These are phyloP conservation scores for Boletus rubescentipes DNA, from an alignment of 768 basidiomycete species.

Conservation along the genomic window DNA sequence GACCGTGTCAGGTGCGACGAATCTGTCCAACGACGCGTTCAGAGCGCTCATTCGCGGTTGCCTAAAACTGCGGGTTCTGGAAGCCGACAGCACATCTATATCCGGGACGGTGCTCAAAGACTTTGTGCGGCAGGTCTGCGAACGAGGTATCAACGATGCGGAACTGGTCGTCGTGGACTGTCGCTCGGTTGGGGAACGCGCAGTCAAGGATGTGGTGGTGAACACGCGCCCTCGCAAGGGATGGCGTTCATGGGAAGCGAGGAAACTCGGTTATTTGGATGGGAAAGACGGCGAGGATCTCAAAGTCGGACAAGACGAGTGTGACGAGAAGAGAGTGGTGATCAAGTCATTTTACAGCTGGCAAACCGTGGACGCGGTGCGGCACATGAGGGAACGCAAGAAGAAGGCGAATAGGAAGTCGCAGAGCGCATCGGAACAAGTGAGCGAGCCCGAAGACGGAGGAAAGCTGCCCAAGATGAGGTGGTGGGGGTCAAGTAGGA, in stretches of 20 bases:
- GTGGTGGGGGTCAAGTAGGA: conserved; percentile 46
- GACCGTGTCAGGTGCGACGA: conserved; percentile 63
- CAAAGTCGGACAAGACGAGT: conserved; percentile 76
- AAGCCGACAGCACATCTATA: conserved; percentile 80
- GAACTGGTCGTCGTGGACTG: conserved; percentile 75
- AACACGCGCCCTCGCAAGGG: conserved; percentile 68
- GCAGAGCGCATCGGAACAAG: conserved; percentile 35
- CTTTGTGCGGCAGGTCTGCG: conserved; percentile 58
- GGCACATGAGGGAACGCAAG: conserved; percentile 60
- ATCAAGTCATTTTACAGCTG: conserved; percentile 85
- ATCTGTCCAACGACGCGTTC: conserved; percentile 64
- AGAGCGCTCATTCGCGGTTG: conserved; percentile 64
- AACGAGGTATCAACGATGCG: conserved; percentile 50
- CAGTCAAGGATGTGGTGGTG: conserved; percentile 58
- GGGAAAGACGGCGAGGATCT: conserved; percentile 64
- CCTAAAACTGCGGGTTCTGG: conserved; percentile 59
- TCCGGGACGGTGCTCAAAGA: conserved; percentile 58
- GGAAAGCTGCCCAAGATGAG: conserved; percentile 23
- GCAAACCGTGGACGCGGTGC: conserved; percentile 82
- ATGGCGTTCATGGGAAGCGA: conserved; percentile 73
- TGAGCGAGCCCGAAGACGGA: conserved; percentile 31
- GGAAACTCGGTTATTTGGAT: conserved; percentile 70
- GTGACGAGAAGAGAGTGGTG: conserved; percentile 68
- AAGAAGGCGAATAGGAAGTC: conserved; percentile 50
- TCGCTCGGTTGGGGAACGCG: conserved; percentile 59